Conservation (phyloP, 306 rosid species). For the Trifolium dubium region DNA sequence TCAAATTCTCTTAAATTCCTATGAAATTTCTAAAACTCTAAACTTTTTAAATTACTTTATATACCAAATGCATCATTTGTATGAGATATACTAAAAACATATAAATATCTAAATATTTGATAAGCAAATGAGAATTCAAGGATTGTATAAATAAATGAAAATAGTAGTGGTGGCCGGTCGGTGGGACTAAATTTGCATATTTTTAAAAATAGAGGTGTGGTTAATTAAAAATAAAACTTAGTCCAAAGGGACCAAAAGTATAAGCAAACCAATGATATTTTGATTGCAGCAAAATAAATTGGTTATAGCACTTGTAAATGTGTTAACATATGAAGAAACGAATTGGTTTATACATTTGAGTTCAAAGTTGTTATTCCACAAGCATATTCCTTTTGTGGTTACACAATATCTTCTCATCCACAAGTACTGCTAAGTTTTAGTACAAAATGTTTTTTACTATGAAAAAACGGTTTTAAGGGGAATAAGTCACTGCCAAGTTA, state of each 20-base stretch:
- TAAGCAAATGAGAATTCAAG: slow-evolving; percentile 1
- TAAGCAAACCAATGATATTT: neutral
- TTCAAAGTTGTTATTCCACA: slow-evolving; percentile 15
- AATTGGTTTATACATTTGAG: slow-evolving; percentile 30
- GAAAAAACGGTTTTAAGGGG: neutral
- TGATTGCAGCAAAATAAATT: neutral
- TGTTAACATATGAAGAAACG: neutral
- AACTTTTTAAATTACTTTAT: too few relatives aligned
- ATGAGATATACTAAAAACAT: neutral
- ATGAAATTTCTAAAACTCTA: too few relatives aligned
- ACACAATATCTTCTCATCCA: slow-evolving; percentile 13
- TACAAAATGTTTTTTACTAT: neutral
- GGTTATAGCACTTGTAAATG: neutral
- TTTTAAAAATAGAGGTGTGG: neutral
- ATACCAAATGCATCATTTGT: neutral
- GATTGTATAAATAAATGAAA: neutral
- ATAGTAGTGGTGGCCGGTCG: neutral
- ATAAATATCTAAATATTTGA: neutral
- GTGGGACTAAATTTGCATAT: neutral
- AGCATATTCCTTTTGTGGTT: slow-evolving; percentile 24
- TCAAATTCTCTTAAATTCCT: too few relatives aligned
- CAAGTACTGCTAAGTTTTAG: slow-evolving; percentile 10
- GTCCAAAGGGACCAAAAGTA: neutral
- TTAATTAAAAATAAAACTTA: neutral
- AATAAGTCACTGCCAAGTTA: slow-evolving; percentile 25